Conservation (phyloP, 1,139 yeast genomes). For the Kodamaea fungicola region DNA sequence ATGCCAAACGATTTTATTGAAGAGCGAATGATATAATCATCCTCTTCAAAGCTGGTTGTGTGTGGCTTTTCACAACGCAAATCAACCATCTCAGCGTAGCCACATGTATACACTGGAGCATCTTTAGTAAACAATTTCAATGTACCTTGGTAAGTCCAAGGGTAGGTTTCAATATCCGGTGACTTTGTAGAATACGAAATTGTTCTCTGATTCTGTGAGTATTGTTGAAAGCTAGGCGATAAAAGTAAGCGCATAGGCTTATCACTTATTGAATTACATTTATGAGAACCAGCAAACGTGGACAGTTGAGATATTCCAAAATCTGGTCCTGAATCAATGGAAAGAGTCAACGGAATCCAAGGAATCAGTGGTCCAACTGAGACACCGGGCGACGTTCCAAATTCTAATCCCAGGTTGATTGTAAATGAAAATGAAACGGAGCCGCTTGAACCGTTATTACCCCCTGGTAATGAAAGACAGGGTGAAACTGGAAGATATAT, state of each 20-base stretch:
- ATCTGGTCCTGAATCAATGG: background rate
- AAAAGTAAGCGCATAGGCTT: conserved; percentile 3
- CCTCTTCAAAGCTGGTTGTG: background rate
- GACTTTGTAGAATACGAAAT: background rate
- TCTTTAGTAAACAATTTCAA: conserved; percentile 2
- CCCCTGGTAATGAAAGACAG: conserved; percentile 14
- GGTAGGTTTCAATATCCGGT: background rate
- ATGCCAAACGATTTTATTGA: background rate
- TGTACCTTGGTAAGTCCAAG: conserved; percentile 1
- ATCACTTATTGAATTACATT: conserved; percentile 1
- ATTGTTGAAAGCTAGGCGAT: conserved; percentile 3
- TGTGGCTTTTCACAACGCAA: conserved; percentile 6
- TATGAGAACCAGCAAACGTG: background rate
- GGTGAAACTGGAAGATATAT: conserved; percentile 16
- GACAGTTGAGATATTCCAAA: background rate
- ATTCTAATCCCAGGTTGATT: conserved; percentile 3
- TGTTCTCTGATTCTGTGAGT: conserved; percentile 1
- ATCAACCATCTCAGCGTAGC: conserved; percentile 4
- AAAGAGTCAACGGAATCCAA: background rate
- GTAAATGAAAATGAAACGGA: background rate
- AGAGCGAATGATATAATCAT: background rate
- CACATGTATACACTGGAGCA: conserved; percentile 6
- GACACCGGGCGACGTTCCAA: background rate
- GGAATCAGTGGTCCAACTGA: background rate
- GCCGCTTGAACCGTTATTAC: conserved; percentile 1